phyloP scores from a whole-genome alignment of 2,329 filamentous ascomycete species.

The Diaporthe sp. region DNA sequence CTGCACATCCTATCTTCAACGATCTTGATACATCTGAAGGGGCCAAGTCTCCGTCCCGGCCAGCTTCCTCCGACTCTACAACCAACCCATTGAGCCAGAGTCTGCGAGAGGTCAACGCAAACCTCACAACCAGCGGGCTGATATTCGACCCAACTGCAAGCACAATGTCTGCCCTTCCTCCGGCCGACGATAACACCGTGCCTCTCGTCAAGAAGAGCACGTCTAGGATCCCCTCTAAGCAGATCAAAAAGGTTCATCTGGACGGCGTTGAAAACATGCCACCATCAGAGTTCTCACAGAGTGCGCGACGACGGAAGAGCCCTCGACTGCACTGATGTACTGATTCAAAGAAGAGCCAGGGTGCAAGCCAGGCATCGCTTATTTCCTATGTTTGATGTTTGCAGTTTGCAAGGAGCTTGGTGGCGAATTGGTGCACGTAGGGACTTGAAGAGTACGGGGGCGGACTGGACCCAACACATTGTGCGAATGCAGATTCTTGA shows the following conservation, averaged over 20 bases:
- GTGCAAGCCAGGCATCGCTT: not conserved
- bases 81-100: constrained; percentile 57
- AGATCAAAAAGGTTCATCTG: constrained; percentile 52
- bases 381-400: constrained; percentile 33
- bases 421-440: not conserved
- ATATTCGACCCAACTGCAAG: constrained; percentile 60
- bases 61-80: constrained; percentile 46
- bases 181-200: constrained; percentile 58
- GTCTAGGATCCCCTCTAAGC: constrained; percentile 49
- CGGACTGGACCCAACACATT: constrained; percentile 4
- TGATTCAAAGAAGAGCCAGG: not conserved
- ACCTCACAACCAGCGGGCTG: constrained; percentile 53
- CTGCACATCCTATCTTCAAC: constrained; percentile 45
- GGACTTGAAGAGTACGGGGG: not conserved
- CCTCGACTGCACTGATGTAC: constrained; percentile 56
- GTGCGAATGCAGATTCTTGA: not conserved
- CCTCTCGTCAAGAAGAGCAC: constrained; percentile 63
- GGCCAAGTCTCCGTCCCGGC: constrained; percentile 43
- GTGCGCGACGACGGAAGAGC: constrained; percentile 67
- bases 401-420: constrained; percentile 28
- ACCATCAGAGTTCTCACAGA: constrained; percentile 60
- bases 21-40: constrained; percentile 44
- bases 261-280: constrained; percentile 69
- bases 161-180: constrained; percentile 54
- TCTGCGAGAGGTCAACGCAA: constrained; percentile 70